Conservation (phyloP, 2,329 filamentous ascomycete species). For the Orbilia brochopaga region DNA sequence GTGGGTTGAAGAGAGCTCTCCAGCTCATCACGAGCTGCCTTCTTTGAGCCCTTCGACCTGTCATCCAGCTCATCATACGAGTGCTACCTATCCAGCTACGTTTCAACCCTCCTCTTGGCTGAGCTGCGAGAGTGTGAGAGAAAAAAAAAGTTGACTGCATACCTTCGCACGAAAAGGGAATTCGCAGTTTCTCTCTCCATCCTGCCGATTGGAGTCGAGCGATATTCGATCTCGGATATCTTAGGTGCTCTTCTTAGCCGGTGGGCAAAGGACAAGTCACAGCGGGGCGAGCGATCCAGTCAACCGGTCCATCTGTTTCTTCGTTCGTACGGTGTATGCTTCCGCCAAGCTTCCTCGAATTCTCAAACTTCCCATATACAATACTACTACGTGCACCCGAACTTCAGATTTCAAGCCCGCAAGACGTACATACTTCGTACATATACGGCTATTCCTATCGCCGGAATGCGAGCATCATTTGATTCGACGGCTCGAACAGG, state of each 20-base stretch:
- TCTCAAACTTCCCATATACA: neutral
- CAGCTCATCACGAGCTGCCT: neutral
- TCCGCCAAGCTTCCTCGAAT: neutral
- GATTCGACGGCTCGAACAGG: neutral
- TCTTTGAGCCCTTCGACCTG: neutral
- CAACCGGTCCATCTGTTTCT: neutral
- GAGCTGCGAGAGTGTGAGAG: neutral
- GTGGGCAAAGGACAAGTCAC: neutral
- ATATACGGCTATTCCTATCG: neutral
- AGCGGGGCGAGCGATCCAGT: neutral
- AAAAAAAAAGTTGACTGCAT: neutral
- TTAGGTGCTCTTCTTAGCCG: neutral
- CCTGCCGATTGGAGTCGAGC: neutral
- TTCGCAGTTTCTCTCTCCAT: neutral
- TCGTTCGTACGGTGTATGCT: neutral
- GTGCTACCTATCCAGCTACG: neutral
- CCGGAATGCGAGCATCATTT: neutral
- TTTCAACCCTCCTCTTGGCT: neutral
- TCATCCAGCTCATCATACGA: slow-evolving; percentile 2
- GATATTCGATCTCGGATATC: neutral
- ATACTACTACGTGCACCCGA: neutral
- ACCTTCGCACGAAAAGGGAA: neutral
- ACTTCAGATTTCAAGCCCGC: neutral
- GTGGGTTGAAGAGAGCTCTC: slow-evolving; percentile 2
- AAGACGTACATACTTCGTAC: too few relatives aligned